These are phyloP conservation scores for Piper betle DNA, from an alignment of 164 flowering plant genomes.

Conservation along the genomic window DNA sequence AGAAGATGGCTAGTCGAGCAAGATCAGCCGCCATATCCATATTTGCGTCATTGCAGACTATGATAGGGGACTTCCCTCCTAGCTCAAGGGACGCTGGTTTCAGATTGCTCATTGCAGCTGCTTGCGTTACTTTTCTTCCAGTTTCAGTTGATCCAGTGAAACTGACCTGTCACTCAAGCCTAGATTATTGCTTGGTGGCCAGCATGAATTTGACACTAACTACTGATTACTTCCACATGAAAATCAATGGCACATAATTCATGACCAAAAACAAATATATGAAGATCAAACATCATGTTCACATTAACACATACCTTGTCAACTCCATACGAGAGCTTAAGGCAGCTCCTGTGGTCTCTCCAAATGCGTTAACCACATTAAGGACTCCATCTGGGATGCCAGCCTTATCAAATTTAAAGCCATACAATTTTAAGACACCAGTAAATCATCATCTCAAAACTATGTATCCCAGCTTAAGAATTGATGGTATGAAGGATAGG, in stretches of 20 bases:
- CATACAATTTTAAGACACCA: neutral
- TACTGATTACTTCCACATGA: too few species aligned
- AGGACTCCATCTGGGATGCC: constrained; percentile 89
- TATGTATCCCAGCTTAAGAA: too few species aligned
- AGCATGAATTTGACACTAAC: neutral
- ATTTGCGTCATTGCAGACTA: constrained; percentile 74
- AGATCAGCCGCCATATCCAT: constrained; percentile 47
- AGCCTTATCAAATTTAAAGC: constrained; percentile 31
- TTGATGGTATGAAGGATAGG: neutral
- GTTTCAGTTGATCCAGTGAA: constrained; percentile 83
- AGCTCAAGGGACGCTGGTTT: constrained; percentile 60
- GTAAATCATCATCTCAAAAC: too few species aligned
- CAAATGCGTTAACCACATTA: constrained; percentile 66
- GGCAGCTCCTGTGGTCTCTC: constrained; percentile 74
- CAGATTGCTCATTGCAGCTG: constrained; percentile 73
- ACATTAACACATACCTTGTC: constrained; percentile 32
- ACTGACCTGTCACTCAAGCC: constrained; percentile 28
- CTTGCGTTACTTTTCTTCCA: constrained; percentile 59
- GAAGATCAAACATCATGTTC: too few species aligned
- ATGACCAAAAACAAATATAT: neutral
- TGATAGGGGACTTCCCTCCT: constrained; percentile 84
- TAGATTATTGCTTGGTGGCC: neutral
- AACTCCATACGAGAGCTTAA: constrained; percentile 76
- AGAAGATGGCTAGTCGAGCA: constrained; percentile 35
- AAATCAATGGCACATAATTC: neutral